phyloP scores from a whole-genome alignment of 176 grass and related monocot species.

The sorghum (Sorghum bicolor) region Sorghum_bicolor_NCBIv3 NC_012875.2:57702001-57702500 shows the following conservation, averaged over 20 bases:
- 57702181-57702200: slow-evolving; percentile 72
- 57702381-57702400: not conserved
- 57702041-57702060: not conserved
- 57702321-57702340: not conserved
- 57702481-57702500: slow-evolving; percentile 9
- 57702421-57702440: not conserved
- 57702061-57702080: not conserved
- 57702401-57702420: not conserved
- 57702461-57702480: not conserved
- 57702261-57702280: not conserved
- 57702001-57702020: not conserved
- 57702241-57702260: not conserved
- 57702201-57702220: slow-evolving; percentile 13
- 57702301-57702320: not conserved
- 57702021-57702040: not conserved
- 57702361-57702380: not conserved
- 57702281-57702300: slow-evolving; percentile 7
- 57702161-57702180: slow-evolving; percentile 92
- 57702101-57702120: slow-evolving; percentile 99
- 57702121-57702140: slow-evolving; percentile 99
- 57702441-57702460: not conserved
- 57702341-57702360: not conserved
- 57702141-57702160: slow-evolving; percentile 99
- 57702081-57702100: slow-evolving; percentile 49
- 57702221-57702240: slow-evolving; percentile 7